Evolutionary conservation across 345 rosid species (phyloP), one percentile per base, ranked within the genome.

Genomic region (Iberis pinnata): DNA sequence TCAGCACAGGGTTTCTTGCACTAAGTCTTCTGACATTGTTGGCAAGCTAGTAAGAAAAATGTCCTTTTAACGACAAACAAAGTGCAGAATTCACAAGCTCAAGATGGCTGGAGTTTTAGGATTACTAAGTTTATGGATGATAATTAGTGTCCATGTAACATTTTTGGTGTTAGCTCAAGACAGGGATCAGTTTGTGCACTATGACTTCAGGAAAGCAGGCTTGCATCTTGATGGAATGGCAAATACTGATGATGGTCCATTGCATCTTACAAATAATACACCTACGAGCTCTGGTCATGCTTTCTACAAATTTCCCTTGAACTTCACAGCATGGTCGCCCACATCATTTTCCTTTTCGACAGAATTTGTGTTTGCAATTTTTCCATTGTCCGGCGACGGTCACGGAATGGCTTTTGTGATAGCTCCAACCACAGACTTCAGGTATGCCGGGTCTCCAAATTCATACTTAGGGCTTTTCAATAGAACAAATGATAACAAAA

Each of bases 251-350:
- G 18, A 12, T 25, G 63, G 63, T 4, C 63, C 0, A 0, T 44
- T 78, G 57, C 74, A 80, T 58, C 76, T 83, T 0, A 80, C 90
- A 33, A 63, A 80, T 48, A 46, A 55, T 58, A 64, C 79, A n/a
- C 0, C 13, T 0, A 18, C 2, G 4, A 35, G 56, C 19, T 26
- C 11, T 0, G 80, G 76, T 27, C 79, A 71, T 20, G 82, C 86
- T 58, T 73, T 80, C 67, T 18, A 39, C 36, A 54, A 63, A 8
- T 15, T 0, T 8, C 75, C 86, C 0, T 15, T 77, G 18, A 56
- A 41, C 0, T 41, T 64, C 52, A 18, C 46, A 32, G 2, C 8
- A 2, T 53, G 7, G 61, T 78, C 75, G 26, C 45, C 62, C 43
- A 41, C 32, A 49, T 43, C 50, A 15, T 31, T 20, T 13, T 67